Base-by-base conservation (phyloP, 2,329 filamentous ascomycete species). In the Fusarium nematophilum region DNA sequence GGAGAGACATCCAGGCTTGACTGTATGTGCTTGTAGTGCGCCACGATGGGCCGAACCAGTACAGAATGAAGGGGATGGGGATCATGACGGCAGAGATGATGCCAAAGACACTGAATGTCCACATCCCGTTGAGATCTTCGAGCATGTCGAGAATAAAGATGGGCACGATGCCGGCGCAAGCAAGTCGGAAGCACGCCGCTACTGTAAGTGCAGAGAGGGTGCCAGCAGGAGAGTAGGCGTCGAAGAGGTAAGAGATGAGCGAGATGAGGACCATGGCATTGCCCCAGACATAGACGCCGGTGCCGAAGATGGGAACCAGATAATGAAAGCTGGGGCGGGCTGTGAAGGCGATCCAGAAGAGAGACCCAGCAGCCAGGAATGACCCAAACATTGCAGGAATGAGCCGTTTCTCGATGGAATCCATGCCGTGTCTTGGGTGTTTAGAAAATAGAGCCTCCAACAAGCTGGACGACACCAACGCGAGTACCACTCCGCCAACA, bases 341-440 rank as follows among this genome's bases (percentile, higher is more conserved):
- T 5, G 49, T 53, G 18, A 53, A 53, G 18, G n/a, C 49, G 13
- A 53, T 21, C 49, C 49, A 53, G 49, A 53, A 53, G 33, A 53
- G 49, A 40, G 49, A 45, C 9, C 40, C 49, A 13, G 49, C 18
- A 27, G 26, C 34, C 15, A 53, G 38, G 34, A 53, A 34, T 33
- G 49, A 53, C 5, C 49, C 49, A 45, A 46, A 43, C 31, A 53
- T 53, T 15, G 49, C 49, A 6, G 34, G 49, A 29, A 53, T 33
- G 11, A 53, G 49, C 9, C 49, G 49, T 9, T 27, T 53, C 42
- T 53, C 49, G 21, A 53, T 40, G 18, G 33, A 39, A n/a, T 21
- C 49, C 49, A 40, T 40, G 18, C 17, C 13, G 8, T 37, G n/a
- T 9, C 29, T 30, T 29, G n/a, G n/a, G n/a, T n/a, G 27, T 10